Evolutionary conservation across 345 rosid species (phyloP).

Genomic region (Lumnitzera racemosa): DNA sequence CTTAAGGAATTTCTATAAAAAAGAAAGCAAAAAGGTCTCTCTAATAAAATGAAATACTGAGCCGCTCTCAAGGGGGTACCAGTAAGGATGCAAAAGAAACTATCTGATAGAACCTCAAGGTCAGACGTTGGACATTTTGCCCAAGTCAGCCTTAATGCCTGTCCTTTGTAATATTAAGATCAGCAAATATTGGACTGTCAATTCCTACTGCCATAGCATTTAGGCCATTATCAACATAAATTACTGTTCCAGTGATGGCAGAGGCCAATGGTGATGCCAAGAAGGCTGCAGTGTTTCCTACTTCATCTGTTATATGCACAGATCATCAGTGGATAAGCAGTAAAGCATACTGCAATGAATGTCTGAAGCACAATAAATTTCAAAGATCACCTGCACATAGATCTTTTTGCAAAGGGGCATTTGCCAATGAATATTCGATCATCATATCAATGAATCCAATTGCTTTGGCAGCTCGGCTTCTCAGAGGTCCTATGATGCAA

Average conservation of each 20-base stretch:
- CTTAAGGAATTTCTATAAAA: no score
- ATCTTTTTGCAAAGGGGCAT: conserved; percentile 86
- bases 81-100: no score
- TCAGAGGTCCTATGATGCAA: conserved; percentile 39
- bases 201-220: conserved; percentile 91
- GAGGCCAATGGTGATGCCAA: conserved; percentile 88
- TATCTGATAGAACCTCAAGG: no score
- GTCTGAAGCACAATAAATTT: neutral
- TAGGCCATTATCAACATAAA: conserved; percentile 92
- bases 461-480: conserved; percentile 78
- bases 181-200: conserved; percentile 78
- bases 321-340: conserved; percentile 1
- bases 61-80: no score
- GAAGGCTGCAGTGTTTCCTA: conserved; percentile 92
- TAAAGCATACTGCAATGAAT: neutral
- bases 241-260: conserved; percentile 79
- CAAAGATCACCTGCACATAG: conserved; percentile 56
- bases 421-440: conserved; percentile 76
- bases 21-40: no score
- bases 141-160: conserved; percentile 25
- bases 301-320: conserved; percentile 58
- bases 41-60: no score
- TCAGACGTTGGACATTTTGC: neutral
- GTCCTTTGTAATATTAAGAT: conserved; percentile 55
- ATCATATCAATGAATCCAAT: conserved; percentile 72